Evolutionary conservation across 495 filamentous ascomycete genomes (phyloP).

Genomic region (Sabuloglossum arenarium): DNA sequence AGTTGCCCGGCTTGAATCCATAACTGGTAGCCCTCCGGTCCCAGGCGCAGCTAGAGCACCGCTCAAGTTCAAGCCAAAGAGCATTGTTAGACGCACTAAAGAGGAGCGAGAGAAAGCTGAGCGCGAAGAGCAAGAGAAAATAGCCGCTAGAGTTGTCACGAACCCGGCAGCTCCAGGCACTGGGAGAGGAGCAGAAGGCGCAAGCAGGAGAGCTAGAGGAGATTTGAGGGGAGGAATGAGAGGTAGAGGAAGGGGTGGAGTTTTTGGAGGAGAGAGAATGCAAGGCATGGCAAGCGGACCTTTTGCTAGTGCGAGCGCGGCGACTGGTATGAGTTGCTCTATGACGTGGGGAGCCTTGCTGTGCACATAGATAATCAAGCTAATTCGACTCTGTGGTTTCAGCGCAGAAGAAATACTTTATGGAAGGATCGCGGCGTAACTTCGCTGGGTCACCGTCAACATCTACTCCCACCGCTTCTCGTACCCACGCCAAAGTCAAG

Average conservation of each 20-base stretch:
- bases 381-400: neutral
- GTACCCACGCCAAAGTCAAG: constrained; percentile 6
- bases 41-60: neutral
- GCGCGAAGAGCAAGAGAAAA: constrained; percentile 25
- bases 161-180: constrained; percentile 10
- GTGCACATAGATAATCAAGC: neutral
- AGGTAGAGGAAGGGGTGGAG: neutral
- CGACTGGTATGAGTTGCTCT: neutral
- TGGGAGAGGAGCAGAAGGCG: constrained; percentile 15
- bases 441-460: neutral
- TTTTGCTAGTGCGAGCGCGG: constrained; percentile 3
- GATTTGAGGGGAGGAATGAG: neutral
- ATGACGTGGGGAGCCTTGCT: neutral
- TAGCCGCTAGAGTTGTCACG: constrained; percentile 17
- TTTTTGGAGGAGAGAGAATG: neutral
- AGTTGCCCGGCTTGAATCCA: neutral
- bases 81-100: constrained; percentile 26
- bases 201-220: neutral
- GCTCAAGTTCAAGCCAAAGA: constrained; percentile 28
- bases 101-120: constrained; percentile 30
- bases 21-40: neutral
- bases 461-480: neutral
- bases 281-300: constrained; percentile 6
- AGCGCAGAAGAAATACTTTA: neutral
- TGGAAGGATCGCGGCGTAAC: neutral